Conservation (phyloP, 2,329 filamentous ascomycete species). For the Sclerotinia minor region DNA sequence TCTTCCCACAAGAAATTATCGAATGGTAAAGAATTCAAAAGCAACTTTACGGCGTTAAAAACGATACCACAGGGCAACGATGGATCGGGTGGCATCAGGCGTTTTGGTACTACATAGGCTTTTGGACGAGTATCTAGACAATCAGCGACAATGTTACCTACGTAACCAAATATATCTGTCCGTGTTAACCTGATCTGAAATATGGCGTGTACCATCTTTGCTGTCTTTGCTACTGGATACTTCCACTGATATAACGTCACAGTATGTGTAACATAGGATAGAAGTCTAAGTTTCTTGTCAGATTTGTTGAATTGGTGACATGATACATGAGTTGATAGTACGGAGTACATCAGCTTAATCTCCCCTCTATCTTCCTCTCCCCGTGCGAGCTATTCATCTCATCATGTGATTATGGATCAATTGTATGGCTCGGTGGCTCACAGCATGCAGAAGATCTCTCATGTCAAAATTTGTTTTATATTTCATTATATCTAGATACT, state of each 20-base stretch:
- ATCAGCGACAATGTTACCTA: not conserved
- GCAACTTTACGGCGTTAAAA: not conserved
- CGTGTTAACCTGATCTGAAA: not conserved
- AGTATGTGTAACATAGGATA: not conserved
- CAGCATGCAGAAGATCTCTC: not conserved
- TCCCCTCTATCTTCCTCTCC: not conserved
- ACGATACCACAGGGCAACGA: not conserved
- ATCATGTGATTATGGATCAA: not conserved
- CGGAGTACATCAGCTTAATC: too few species aligned
- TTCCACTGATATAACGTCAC: not conserved
- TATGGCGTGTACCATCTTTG: not conserved
- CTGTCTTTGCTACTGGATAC: not conserved
- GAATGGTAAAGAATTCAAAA: constrained; percentile 57
- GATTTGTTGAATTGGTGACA: not conserved
- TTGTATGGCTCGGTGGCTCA: not conserved
- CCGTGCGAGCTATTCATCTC: not conserved
- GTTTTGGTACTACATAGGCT: not conserved
- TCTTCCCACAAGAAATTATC: constrained; percentile 65
- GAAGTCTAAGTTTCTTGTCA: not conserved
- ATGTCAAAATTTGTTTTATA: not conserved
- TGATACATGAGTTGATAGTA: too few species aligned
- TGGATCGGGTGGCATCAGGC: too few species aligned
- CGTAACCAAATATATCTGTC: not conserved
- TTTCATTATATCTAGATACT: too few species aligned
- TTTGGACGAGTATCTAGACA: not conserved